Evolutionary conservation across 1,139 yeast species (phyloP).

Genomic region (Geotrichum aggregatum): DNA sequence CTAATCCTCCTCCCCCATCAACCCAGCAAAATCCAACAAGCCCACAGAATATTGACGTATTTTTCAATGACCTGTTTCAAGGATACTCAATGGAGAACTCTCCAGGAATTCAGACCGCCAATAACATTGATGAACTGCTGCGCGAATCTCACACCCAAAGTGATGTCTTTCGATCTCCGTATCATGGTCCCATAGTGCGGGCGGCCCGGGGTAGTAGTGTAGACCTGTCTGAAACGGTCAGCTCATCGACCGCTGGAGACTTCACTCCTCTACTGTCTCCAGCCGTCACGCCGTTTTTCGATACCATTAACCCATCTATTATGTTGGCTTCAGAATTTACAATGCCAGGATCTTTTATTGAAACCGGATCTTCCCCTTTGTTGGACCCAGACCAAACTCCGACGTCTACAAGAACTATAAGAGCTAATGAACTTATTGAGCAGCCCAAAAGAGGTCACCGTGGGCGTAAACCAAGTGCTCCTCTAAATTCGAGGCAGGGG

Average conservation of each 20-base stretch:
- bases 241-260: constrained; percentile 24
- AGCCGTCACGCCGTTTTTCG: constrained; percentile 59
- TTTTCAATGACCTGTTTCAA: constrained; percentile 9
- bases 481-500: constrained; percentile 10
- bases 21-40: constrained; percentile 1
- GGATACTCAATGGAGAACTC: constrained; percentile 10
- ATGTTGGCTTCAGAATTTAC: constrained; percentile 30
- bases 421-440: not conserved
- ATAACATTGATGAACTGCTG: constrained; percentile 6
- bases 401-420: not conserved
- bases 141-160: not conserved
- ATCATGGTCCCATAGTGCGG: not conserved
- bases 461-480: constrained; percentile 16
- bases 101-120: constrained; percentile 1
- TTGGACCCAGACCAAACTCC: constrained; percentile 1
- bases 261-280: constrained; percentile 78
- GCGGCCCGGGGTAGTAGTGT: constrained; percentile 2
- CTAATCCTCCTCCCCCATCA: not conserved
- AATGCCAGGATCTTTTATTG: constrained; percentile 39
- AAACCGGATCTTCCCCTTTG: constrained; percentile 31
- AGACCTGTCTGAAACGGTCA: not conserved
- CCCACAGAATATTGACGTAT: constrained; percentile 10
- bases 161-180: constrained; percentile 4
- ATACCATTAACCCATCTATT: constrained; percentile 33
- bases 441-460: not conserved